These are phyloP conservation scores for Pseudogymnoascus sp. DNA, from an alignment of 2,329 filamentous ascomycete genomes.

Conservation along the genomic window DNA sequence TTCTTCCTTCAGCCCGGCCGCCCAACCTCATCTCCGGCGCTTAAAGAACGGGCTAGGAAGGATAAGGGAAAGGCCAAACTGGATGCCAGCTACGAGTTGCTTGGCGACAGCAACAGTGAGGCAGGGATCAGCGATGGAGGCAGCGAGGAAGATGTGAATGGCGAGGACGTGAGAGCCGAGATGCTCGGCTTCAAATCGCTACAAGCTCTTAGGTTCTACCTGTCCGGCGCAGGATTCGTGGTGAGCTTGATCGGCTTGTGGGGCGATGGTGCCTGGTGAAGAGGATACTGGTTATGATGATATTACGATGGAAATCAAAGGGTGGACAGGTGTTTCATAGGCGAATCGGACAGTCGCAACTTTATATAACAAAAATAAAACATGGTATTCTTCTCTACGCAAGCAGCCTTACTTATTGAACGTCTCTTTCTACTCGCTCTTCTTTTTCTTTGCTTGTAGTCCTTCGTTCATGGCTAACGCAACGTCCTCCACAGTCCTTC, in stretches of 20 bases:
- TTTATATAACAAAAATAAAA: conserved; percentile 6
- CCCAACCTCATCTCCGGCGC: conserved; percentile 17
- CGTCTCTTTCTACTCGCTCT: conserved; percentile 20
- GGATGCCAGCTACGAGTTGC: conserved; percentile 66
- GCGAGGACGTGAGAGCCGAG: conserved; percentile 52
- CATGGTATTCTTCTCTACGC: background rate
- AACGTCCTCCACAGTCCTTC: conserved; percentile 51
- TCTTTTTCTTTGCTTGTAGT: conserved; percentile 36
- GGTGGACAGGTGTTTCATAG: conserved; percentile 5
- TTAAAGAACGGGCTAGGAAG: conserved; percentile 27
- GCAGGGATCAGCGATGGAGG: conserved; percentile 42
- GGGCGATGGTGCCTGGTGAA: conserved; percentile 47
- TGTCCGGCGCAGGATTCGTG: conserved; percentile 50
- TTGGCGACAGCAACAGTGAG: conserved; percentile 48
- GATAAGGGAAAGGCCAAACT: conserved; percentile 33
- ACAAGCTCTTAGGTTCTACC: conserved; percentile 46
- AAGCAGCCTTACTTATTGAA: background rate
- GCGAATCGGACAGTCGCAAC: background rate
- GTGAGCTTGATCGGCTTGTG: conserved; percentile 60
- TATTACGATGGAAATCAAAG: conserved; percentile 5
- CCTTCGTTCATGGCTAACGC: conserved; percentile 44
- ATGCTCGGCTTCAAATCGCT: conserved; percentile 49
- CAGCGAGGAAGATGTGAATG: conserved; percentile 43
- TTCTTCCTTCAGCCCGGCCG: conserved; percentile 18
- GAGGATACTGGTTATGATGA: background rate